Base-by-base conservation (phyloP, 306 rosid species). In the Parietaria judaica region DNA sequence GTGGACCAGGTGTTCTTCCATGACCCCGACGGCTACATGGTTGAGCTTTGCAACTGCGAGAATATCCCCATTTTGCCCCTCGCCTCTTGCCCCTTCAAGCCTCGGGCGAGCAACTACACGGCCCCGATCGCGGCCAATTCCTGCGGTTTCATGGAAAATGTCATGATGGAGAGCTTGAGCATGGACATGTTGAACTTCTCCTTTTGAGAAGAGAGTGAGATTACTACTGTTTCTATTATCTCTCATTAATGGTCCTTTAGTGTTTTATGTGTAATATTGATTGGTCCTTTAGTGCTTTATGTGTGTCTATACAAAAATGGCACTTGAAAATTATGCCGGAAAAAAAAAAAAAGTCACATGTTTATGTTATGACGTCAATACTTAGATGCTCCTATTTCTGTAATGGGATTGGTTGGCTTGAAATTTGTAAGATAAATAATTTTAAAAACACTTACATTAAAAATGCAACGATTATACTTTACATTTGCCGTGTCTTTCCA, bases 101-200 rank as follows among this genome's bases (percentile, higher is more conserved):
- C 92, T 14, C 54, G 73, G 6, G 70, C 51, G 13, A 65, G 71
- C n/a, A 82, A 72, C 71, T 82, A 82, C 70, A 84, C 71, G 79
- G 64, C 85, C 52, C 69, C 84, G 6, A 56, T 56, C 13, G 54
- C 45, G 9, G 45, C 68, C 64, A 69, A 65, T n/a, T 2, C 53
- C 11, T 88, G 94, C 47, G 85, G 89, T 46, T 80, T 88, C 81
- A 82, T 88, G 85, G 89, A 88, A 72, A 80, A 74, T 64, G 75
- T 74, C 13, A 84, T 88, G 96, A 88, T 88, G 96, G 84, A 88
- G 68, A 88, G 87, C 84, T 77, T 88, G 75, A 88, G 87, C 81
- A 72, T 81, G 78, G 87, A 84, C 67, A 70, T 88, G 89, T 68
- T 88, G 82, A 85, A 84, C 80, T 84, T 88, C 64, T 83, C 87